Evolutionary conservation across 225 moss, liverwort and hornwort species (phyloP), one percentile per base, ranked within the genome.

Genomic region (Marchantia paleacea): DNA sequence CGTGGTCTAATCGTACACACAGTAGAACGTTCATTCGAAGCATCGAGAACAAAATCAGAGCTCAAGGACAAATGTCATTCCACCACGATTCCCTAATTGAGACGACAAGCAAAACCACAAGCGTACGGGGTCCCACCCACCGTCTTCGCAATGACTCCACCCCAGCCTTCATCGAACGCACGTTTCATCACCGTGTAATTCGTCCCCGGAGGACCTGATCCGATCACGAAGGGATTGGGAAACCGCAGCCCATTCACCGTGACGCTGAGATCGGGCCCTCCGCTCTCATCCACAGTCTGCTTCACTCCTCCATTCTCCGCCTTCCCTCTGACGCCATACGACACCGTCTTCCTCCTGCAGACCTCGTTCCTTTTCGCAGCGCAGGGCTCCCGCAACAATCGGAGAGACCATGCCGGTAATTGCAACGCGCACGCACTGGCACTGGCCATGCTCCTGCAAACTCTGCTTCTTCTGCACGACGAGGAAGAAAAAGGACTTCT

Each of bases 111-210:
- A 2, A 39, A 39, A 39, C 2, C 39, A 39, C 39, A 39, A 5
- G 39, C 5, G 39, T 39, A 39, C 39, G 39, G 72, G n/a, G n/a
- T 51, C 72, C 22, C 75, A 55, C 75, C 30, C 83, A 96, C 97
- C 63, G 94, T 97, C 86, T 97, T 97, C 20, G 97, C 93, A 84
- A 97, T 94, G 30, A 97, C 97, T 75, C 86, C 97, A 49, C 97
- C 97, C 97, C 97, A 97, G 74, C 97, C 97, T 88, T 97, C 93
- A 78, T 97, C 97, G 53, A 97, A 94, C 29, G 94, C 97, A 16
- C 93, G 93, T 77, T 97, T 97, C 97, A 97, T 97, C 51, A 97
- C 97, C 8, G 89, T 92, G 86, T 94, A 97, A 82, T 94, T 97
- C 10, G 97, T 97, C 79, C 97, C 97, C 7, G 97, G 97, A 49